A percentile compares a stretch with the other conserved stretches of the same genome.
These are phyloP conservation scores for Lizanozyma gosingica DNA, from an alignment of 1,139 yeast species.

Conservation along the genomic window DNA sequence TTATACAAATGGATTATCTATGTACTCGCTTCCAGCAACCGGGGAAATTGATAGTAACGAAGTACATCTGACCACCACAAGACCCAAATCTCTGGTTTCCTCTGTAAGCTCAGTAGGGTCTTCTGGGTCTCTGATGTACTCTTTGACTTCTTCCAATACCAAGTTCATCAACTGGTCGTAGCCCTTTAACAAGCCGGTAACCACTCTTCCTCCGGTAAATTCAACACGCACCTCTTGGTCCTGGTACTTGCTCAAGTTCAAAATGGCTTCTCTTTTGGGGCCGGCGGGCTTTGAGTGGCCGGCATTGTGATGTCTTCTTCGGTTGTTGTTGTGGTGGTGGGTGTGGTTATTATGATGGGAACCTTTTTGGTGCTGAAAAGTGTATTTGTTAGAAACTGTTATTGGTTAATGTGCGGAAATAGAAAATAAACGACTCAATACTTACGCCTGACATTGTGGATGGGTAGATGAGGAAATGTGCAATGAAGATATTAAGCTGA, in stretches of 20 bases:
- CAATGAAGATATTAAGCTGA: no score
- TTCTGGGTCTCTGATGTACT: conserved; percentile 57
- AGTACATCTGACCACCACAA: conserved; percentile 85
- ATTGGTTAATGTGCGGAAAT: no score
- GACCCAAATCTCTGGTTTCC: conserved; percentile 57
- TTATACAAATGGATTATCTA: conserved; percentile 57
- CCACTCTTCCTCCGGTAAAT: conserved; percentile 68
- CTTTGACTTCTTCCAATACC: conserved; percentile 79
- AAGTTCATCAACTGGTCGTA: conserved; percentile 90
- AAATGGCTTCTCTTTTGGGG: conserved; percentile 84
- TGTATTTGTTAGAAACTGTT: no score
- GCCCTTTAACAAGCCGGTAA: conserved; percentile 75
- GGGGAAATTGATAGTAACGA: conserved; percentile 76
- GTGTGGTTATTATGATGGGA: conserved; percentile 4
- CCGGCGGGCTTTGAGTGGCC: conserved; percentile 44
- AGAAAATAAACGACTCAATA: no score
- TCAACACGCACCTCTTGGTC: conserved; percentile 70
- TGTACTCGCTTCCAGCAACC: conserved; percentile 69
- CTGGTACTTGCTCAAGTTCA: conserved; percentile 71
- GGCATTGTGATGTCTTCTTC: conserved; percentile 16
- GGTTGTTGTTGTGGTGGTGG: conserved; percentile 13
- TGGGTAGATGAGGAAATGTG: no score
- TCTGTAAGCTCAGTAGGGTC: conserved; percentile 42
- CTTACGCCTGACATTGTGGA: no score
- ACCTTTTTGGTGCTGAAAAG: neutral